Conservation (phyloP, 345 rosid species). For the Noccaea caerulescens region DNA sequence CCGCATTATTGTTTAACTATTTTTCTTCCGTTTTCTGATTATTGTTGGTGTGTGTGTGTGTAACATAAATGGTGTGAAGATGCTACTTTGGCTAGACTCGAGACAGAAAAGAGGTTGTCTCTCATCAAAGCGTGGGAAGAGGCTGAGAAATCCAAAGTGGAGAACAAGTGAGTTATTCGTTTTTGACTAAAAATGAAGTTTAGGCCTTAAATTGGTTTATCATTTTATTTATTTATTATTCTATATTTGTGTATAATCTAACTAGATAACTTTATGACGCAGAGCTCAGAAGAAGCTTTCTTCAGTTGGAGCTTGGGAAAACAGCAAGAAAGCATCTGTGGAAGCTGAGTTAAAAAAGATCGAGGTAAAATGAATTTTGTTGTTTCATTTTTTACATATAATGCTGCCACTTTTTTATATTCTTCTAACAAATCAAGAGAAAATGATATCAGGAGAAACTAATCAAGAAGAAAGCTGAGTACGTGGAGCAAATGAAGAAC, state of each 20-base stretch:
- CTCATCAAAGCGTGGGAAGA: slow-evolving; percentile 97
- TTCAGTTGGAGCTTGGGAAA: slow-evolving; percentile 44
- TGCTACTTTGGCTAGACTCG: slow-evolving; percentile 76
- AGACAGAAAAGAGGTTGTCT: slow-evolving; percentile 71
- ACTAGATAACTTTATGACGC: not conserved
- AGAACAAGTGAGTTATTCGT: slow-evolving; percentile 65
- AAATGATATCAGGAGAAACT: slow-evolving; percentile 63
- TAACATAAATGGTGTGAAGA: slow-evolving; percentile 48
- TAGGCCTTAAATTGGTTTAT: not conserved
- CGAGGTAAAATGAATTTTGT: slow-evolving; percentile 27
- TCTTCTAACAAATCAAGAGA: no score
- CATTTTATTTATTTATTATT: not conserved
- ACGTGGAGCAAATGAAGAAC: slow-evolving; percentile 84
- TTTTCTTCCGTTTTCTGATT: slow-evolving; percentile 3
- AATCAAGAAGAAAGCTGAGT: slow-evolving; percentile 79
- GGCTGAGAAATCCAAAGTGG: slow-evolving; percentile 87
- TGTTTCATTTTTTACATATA: not conserved
- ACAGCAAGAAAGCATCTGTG: slow-evolving; percentile 40
- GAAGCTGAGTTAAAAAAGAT: slow-evolving; percentile 43
- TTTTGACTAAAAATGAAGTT: no score
- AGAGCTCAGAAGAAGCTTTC: slow-evolving; percentile 43
- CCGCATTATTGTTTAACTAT: not conserved
- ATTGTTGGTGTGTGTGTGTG: not conserved
- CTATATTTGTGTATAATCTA: not conserved
- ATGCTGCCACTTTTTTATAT: not conserved